phyloP scores from a whole-genome alignment of 2,329 filamentous ascomycete species.

The Hypoxylon sp. region DNA sequence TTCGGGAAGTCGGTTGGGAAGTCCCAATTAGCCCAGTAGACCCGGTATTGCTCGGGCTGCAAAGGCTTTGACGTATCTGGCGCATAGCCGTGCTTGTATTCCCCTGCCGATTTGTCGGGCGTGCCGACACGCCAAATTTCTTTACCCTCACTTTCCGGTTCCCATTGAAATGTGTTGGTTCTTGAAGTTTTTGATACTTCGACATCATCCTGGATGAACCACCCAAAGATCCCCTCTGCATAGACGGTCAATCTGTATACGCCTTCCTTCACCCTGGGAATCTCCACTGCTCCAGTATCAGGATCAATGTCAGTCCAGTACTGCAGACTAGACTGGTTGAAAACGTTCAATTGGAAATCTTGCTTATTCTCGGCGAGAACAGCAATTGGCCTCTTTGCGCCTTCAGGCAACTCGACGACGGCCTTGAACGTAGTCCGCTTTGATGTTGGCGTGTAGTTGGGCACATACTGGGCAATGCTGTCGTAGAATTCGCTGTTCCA shows the following conservation, averaged over 20 bases:
- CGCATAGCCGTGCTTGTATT: constrained; percentile 70
- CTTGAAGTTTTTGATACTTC: constrained; percentile 58
- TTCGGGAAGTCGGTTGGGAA: constrained; percentile 71
- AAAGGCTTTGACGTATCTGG: constrained; percentile 64
- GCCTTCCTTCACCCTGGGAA: constrained; percentile 69
- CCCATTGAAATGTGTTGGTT: constrained; percentile 61
- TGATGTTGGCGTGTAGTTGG: constrained; percentile 69
- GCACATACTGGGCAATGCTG: constrained; percentile 70
- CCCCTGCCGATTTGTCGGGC: constrained; percentile 72
- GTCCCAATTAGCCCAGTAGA: constrained; percentile 73
- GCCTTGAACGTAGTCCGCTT: constrained; percentile 67
- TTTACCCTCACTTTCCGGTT: constrained; percentile 66
- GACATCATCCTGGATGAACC: constrained; percentile 68
- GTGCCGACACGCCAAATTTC: constrained; percentile 74
- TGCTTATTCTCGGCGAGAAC: constrained; percentile 67
- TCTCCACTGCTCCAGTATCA: constrained; percentile 62
- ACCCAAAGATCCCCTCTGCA: constrained; percentile 73
- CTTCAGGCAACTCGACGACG: constrained; percentile 65
- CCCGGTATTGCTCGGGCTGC: constrained; percentile 68
- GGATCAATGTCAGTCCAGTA: constrained; percentile 71
- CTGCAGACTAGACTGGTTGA: constrained; percentile 68
- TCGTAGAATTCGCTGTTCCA: constrained; percentile 76
- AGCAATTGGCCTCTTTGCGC: constrained; percentile 67
- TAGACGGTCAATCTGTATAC: constrained; percentile 74
- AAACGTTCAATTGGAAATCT: constrained; percentile 72